Percentiles rank a stretch among this genome's conserved stretches.
Evolutionary conservation across 1,139 yeast species (phyloP).

Genomic region (Suhomyces kunorum): DNA sequence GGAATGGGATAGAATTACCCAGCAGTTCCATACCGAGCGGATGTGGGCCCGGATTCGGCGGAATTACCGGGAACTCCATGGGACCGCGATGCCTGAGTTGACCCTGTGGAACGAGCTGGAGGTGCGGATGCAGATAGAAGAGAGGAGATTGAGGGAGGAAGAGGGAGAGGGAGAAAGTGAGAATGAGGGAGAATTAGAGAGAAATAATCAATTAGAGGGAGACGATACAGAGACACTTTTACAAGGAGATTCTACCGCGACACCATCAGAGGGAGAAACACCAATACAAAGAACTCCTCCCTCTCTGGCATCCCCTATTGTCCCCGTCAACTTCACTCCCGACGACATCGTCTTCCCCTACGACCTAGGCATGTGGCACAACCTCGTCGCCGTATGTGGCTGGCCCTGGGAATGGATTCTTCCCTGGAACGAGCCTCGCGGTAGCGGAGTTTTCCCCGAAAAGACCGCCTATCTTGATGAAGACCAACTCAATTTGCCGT

Average conservation of each 20-base stretch:
- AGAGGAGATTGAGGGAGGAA: slow-evolving; percentile 2
- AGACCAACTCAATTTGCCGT: slow-evolving; percentile 67
- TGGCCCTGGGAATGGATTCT: slow-evolving; percentile 60
- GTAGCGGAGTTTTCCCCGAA: slow-evolving; percentile 48
- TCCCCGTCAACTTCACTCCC: slow-evolving; percentile 39
- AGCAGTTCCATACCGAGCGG: slow-evolving; percentile 56
- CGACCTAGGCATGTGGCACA: slow-evolving; percentile 64
- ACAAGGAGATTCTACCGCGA: too few relatives aligned
- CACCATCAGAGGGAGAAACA: too few relatives aligned
- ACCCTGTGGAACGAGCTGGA: slow-evolving; percentile 47
- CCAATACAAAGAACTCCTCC: too few relatives aligned
- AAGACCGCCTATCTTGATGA: slow-evolving; percentile 56
- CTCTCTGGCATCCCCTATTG: slow-evolving; percentile 8
- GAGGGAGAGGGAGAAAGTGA: slow-evolving; percentile 8
- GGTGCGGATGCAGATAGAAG: slow-evolving; percentile 22
- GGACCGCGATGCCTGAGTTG: slow-evolving; percentile 46
- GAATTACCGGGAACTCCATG: slow-evolving; percentile 49
- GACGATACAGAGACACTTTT: too few relatives aligned
- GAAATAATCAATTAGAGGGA: neutral
- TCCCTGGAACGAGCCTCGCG: slow-evolving; percentile 62
- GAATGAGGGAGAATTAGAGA: neutral
- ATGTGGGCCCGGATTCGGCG: slow-evolving; percentile 52
- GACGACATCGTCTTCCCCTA: slow-evolving; percentile 79
- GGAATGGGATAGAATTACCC: slow-evolving; percentile 83
- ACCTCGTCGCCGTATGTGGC: slow-evolving; percentile 54